phyloP scores from a whole-genome alignment of 2,329 filamentous ascomycete genomes.

The Boeremia exigua region DNA sequence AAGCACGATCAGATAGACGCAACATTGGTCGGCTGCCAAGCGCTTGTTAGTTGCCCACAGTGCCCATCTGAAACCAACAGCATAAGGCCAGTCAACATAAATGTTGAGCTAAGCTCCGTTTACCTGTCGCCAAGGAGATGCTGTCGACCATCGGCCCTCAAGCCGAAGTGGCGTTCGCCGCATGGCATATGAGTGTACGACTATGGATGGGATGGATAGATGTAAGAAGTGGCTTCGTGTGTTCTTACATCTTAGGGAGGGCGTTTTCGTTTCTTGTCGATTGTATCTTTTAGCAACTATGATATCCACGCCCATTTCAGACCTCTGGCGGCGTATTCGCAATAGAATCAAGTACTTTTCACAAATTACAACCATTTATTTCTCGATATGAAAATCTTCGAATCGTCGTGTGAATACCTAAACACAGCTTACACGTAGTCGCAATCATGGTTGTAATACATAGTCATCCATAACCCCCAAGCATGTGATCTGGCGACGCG shows the following conservation, averaged over 20 bases:
- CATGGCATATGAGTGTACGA: neutral
- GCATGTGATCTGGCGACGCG: constrained; percentile 25
- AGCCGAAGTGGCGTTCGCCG: neutral
- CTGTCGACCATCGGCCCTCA: neutral
- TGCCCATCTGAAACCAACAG: neutral
- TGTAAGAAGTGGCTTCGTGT: neutral
- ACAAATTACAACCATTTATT: no score
- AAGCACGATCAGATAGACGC: constrained; percentile 28
- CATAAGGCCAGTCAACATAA: neutral
- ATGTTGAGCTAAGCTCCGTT: constrained; percentile 8
- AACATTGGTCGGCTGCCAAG: neutral
- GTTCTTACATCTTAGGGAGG: neutral
- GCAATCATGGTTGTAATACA: no score
- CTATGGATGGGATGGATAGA: neutral
- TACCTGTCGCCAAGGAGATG: neutral
- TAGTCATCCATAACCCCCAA: no score
- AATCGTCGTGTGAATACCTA: neutral
- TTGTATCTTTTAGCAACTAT: constrained; percentile 18
- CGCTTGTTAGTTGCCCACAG: neutral
- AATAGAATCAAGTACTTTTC: neutral
- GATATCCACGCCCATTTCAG: constrained; percentile 22
- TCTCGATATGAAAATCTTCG: neutral
- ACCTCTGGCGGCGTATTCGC: neutral
- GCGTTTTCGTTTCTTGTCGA: constrained; percentile 5
- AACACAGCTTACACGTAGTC: no score